Percentiles rank a stretch among this genome's conserved stretches.
phyloP scores from a whole-genome alignment of 2,329 filamentous ascomycete species.

The Xylaria sp. region DNA sequence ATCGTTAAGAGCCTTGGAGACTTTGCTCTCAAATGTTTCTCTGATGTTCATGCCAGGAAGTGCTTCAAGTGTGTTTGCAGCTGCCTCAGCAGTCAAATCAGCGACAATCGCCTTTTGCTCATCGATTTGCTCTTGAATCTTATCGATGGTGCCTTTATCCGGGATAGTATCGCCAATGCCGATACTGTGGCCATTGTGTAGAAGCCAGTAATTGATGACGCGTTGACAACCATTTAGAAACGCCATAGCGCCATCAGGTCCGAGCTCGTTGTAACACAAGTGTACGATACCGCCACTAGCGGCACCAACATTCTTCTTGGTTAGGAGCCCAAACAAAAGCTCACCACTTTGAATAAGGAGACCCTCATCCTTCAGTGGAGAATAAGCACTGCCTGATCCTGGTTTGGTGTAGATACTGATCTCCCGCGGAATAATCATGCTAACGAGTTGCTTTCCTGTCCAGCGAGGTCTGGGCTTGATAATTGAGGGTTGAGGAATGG shows the following conservation, averaged over 20 bases:
- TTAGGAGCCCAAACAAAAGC: conserved; percentile 88
- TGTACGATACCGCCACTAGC: conserved; percentile 91
- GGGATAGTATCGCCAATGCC: conserved; percentile 99
- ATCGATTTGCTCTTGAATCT: conserved; percentile 84
- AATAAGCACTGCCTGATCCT: conserved; percentile 52
- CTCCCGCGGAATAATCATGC: conserved; percentile 87
- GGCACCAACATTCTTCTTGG: conserved; percentile 94
- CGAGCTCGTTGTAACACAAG: conserved; percentile 95
- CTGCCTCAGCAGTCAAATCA: conserved; percentile 79
- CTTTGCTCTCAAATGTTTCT: conserved; percentile 97
- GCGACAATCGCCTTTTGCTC: conserved; percentile 85
- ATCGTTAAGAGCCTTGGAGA: conserved; percentile 91
- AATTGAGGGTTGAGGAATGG: conserved; percentile 93
- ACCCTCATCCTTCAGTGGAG: conserved; percentile 78
- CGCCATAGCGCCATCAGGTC: conserved; percentile 83
- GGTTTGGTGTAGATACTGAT: conserved; percentile 82
- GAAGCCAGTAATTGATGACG: conserved; percentile 95
- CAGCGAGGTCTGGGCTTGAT: conserved; percentile 90
- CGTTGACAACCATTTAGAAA: conserved; percentile 97
- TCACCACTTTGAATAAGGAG: conserved; percentile 87
- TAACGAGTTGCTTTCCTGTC: conserved; percentile 98
- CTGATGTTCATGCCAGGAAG: conserved; percentile 98
- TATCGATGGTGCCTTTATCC: conserved; percentile 82
- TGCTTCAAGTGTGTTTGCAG: conserved; percentile 88
- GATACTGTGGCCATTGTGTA: conserved; percentile 97